phyloP scores from a whole-genome alignment of 257 asterid species.

The Solanum sitiens region DNA sequence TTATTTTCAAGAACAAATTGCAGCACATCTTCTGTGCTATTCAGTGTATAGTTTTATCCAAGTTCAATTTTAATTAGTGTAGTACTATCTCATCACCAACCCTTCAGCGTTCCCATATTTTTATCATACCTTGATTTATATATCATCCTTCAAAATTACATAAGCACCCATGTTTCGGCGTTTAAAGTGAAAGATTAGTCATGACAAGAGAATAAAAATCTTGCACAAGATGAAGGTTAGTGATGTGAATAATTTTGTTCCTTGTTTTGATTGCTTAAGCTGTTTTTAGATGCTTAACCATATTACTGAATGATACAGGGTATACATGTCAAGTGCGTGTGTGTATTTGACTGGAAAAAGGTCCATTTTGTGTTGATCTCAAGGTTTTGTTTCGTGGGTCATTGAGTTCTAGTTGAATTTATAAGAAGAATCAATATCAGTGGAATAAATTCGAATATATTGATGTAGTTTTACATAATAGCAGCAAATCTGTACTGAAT shows the following conservation, averaged over 20 bases:
- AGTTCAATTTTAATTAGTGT: not conserved
- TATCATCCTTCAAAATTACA: not conserved
- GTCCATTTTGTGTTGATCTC: not conserved
- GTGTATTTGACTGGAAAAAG: not conserved
- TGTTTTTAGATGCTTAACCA: not conserved
- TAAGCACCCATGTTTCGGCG: not conserved
- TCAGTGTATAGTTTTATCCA: not conserved
- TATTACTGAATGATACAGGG: not conserved
- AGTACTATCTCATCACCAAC: not conserved
- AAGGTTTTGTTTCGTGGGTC: not conserved
- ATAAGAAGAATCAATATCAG: not conserved
- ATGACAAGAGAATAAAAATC: conserved; percentile 53
- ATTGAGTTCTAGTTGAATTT: not conserved
- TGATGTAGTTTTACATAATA: not conserved
- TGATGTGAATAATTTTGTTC: not conserved
- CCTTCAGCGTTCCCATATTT: not conserved
- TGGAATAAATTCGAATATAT: not conserved
- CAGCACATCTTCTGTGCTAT: not conserved
- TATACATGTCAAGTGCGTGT: not conserved
- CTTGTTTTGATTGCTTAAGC: not conserved
- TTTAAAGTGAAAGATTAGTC: not conserved
- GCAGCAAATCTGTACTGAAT: not conserved
- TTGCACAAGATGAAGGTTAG: conserved; percentile 67
- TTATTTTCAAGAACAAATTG: not conserved
- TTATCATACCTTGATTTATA: not conserved